Percentiles rank a stretch among this genome's conserved stretches.
phyloP scores from a whole-genome alignment of 257 asterid species.

The Nicotiana paniculata region DNA sequence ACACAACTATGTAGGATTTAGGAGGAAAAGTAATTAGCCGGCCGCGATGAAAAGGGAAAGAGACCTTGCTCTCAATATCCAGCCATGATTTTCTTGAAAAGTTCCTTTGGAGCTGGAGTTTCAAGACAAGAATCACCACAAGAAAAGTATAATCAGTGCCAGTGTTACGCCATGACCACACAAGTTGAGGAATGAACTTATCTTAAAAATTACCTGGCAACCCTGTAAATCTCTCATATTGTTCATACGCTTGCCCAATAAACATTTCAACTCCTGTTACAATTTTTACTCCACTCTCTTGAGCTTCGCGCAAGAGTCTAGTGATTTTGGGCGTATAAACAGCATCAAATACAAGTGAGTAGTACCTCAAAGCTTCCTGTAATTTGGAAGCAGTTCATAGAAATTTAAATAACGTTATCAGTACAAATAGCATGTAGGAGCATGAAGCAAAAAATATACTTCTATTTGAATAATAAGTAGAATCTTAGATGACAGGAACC shows the following conservation, averaged over 20 bases:
- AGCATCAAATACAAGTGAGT: conserved; percentile 79
- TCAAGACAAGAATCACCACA: conserved; percentile 2
- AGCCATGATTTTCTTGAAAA: conserved; percentile 52
- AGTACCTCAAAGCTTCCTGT: conserved; percentile 75
- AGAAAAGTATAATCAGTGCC: conserved; percentile 1
- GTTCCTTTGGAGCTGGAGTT: conserved; percentile 79
- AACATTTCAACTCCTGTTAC: conserved; percentile 92
- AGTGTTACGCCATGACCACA: not conserved
- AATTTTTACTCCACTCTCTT: conserved; percentile 65
- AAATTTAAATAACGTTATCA: not conserved
- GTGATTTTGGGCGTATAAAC: conserved; percentile 90
- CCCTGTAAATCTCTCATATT: conserved; percentile 84
- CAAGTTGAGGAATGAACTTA: not conserved
- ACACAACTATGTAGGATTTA: not conserved
- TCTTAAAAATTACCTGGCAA: conserved; percentile 53
- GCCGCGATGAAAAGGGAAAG: not conserved
- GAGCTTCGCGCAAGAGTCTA: conserved; percentile 70
- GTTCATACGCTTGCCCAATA: conserved; percentile 86
- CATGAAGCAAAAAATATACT: not conserved
- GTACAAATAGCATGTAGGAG: not conserved
- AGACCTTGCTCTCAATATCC: conserved; percentile 20
- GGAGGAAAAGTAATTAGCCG: not conserved
- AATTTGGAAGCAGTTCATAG: not conserved
- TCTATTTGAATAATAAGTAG: not conserved
- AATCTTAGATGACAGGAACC: no score